phyloP scores from a whole-genome alignment of 805 yeast genomes.

The Komagataella mondaviorum region DNA sequence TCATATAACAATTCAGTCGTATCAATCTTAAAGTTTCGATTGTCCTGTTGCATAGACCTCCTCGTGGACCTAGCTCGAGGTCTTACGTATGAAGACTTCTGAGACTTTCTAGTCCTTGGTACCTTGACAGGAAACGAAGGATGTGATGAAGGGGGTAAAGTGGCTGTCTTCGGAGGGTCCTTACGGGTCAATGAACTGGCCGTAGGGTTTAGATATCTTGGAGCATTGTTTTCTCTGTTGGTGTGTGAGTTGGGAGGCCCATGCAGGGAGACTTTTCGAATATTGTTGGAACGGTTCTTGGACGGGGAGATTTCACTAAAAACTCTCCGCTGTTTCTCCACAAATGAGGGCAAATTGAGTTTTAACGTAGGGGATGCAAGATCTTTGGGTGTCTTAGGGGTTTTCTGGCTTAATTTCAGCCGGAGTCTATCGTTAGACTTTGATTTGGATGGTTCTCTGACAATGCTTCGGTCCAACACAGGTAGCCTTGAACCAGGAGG shows the following conservation, averaged over 20 bases:
- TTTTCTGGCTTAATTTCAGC: background rate
- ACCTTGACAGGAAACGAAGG: background rate
- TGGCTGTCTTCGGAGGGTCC: background rate
- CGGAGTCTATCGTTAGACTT: background rate
- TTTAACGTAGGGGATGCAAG: background rate
- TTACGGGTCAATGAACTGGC: background rate
- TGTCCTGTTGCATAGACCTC: background rate
- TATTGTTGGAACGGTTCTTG: background rate
- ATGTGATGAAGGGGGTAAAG: background rate
- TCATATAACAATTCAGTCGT: background rate
- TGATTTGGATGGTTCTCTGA: background rate
- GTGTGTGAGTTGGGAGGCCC: background rate
- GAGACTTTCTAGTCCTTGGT: background rate
- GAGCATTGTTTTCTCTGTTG: background rate
- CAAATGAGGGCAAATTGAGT: background rate
- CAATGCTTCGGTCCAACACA: constrained; percentile 1
- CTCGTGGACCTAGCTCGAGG: background rate
- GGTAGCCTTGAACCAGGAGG: background rate
- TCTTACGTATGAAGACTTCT: constrained; percentile 2
- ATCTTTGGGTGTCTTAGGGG: background rate
- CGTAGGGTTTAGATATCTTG: background rate
- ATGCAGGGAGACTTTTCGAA: background rate
- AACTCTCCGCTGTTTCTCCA: background rate
- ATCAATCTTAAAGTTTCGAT: background rate
- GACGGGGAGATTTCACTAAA: background rate